Evolutionary conservation across 208 protist species (phyloP).

Genomic region (Endotrypanum monterogeii): DNA sequence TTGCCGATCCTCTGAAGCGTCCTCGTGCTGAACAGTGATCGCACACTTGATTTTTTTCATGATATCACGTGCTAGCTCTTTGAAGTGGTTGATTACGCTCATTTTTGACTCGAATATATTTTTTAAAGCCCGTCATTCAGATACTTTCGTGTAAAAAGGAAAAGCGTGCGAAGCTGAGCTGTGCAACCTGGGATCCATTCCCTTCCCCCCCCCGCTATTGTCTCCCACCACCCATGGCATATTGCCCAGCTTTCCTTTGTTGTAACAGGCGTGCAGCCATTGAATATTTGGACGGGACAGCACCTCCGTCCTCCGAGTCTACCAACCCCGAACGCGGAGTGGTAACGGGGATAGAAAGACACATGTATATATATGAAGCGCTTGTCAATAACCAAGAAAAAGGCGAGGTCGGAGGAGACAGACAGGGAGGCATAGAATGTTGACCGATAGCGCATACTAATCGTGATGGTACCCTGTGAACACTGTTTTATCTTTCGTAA

Average conservation of each 20-base stretch:
- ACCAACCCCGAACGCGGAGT: background rate
- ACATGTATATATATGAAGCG: too few relatives aligned
- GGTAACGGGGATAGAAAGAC: background rate
- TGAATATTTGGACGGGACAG: background rate
- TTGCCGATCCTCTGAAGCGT: background rate
- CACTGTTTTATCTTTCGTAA: slow-evolving; percentile 82
- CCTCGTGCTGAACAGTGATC: background rate
- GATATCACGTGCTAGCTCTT: background rate
- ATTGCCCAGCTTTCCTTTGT: too few relatives aligned
- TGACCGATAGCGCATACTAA: slow-evolving; percentile 24
- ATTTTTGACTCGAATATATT: background rate
- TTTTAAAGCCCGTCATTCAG: background rate
- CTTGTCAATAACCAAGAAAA: background rate
- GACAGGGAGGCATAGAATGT: background rate
- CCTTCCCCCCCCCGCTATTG: background rate
- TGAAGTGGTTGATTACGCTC: background rate
- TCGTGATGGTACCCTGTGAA: slow-evolving; percentile 80
- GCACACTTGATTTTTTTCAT: background rate
- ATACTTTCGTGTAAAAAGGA: background rate
- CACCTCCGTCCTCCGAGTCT: background rate
- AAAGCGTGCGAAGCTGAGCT: background rate
- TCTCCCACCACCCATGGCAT: background rate
- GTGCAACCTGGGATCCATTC: background rate
- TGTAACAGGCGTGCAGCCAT: background rate
- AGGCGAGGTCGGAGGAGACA: background rate